phyloP scores from a whole-genome alignment of 768 basidiomycete species.

The Boletus rex-veris region DNA sequence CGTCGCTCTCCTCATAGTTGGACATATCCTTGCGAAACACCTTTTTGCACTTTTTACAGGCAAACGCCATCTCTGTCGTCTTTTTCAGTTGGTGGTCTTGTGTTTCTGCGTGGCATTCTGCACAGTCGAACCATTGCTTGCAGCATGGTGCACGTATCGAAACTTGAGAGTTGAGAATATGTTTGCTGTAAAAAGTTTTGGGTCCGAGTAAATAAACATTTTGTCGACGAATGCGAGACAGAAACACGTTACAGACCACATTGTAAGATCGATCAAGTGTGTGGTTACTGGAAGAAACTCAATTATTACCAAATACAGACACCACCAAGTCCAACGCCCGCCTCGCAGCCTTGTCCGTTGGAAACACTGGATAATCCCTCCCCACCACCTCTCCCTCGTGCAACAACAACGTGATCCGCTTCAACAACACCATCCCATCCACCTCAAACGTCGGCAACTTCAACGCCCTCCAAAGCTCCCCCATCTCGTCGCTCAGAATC shows the following conservation, averaged over 20 bases:
- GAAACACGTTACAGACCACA: constrained; percentile 26
- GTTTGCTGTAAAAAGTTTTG: constrained; percentile 59
- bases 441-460: constrained; percentile 21
- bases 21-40: constrained; percentile 96
- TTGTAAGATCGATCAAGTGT: not conserved
- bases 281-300: not conserved
- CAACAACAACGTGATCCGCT: constrained; percentile 20
- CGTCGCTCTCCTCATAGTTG: constrained; percentile 91
- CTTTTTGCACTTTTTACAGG: constrained; percentile 91
- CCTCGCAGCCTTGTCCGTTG: constrained; percentile 17
- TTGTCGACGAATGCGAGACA: not conserved
- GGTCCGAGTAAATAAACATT: not conserved
- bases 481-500: constrained; percentile 18
- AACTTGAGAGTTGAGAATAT: constrained; percentile 94
- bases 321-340: constrained; percentile 1
- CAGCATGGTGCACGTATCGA: constrained; percentile 96
- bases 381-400: constrained; percentile 8
- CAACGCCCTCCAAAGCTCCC: constrained; percentile 8
- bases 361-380: constrained; percentile 24
- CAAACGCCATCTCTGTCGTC: constrained; percentile 80
- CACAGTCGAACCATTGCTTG: constrained; percentile 96
- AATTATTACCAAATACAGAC: not conserved
- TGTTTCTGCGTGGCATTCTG: constrained; percentile 89
- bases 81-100: constrained; percentile 70
- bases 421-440: constrained; percentile 13